Evolutionary conservation across 202 grass and related monocot genomes (phyloP), one percentile per base, ranked within the genome.

Genomic region (Carex arenaria): DNA sequence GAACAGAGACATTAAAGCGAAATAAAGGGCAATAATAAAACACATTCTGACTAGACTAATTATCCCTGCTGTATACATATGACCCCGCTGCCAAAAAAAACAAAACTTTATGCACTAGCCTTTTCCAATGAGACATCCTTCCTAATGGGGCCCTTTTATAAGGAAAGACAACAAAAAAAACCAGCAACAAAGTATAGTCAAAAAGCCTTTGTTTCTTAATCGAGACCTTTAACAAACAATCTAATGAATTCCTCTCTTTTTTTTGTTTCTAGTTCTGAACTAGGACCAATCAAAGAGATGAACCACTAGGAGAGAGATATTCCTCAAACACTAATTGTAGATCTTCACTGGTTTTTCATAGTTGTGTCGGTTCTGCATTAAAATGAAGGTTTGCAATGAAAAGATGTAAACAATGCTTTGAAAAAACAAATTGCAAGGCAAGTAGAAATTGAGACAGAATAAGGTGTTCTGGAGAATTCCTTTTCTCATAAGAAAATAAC

Each of bases 271-370:
- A 84, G 49, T 67, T 87, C 51, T 30, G 26, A 81, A 62, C 4
- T 22, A 78, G 6, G 17, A 77, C 64, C 78, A 60, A 73, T 60
- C 61, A 78, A 61, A 79, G 75, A 82, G 65, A 80, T 79, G 87
- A 10, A 49, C 38, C 72, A 30, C 28, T 12, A 61, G 53, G 82
- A 59, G 70, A 57, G 19, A 23, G 17, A 54, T 52, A 54, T 52
- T 67, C 79, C 26, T 20, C 12, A 8, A 19, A 22, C 69, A 10
- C 63, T 84, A 93, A 51, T 94, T 98, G 82, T 94, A 95, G 84
- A 98, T 98, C 84, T 83, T 94, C 76, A 95, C 89, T 34, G 89
- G 87, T 83, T 94, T 94, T 83, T 98, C 95, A n/a, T 85, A 83
- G 1, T 79, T 71, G 75, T 93, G 90, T 8, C 87, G 90, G 64